Conservation (phyloP, 352 stramenopile genomes). For the Phytopythium delawarense region DNA sequence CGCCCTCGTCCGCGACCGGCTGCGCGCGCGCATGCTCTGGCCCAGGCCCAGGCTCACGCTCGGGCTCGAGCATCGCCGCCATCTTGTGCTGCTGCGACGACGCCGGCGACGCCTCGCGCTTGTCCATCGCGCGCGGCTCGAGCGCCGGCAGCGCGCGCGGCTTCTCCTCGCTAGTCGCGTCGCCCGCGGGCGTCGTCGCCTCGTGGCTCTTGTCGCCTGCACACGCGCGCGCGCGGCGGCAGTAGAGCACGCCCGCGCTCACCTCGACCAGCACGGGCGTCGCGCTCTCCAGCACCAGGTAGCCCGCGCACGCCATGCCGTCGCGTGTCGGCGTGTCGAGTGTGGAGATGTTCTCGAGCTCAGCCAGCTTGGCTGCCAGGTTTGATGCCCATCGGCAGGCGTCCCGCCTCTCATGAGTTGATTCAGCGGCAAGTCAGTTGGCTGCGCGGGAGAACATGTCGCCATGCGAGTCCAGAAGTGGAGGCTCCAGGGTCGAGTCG, state of each 20-base stretch:
- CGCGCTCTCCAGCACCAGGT: constrained; percentile 56
- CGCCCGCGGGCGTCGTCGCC: neutral
- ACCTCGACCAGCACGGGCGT: constrained; percentile 58
- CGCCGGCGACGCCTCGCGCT: constrained; percentile 17
- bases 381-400: neutral
- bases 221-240: constrained; percentile 14
- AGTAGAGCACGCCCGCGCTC: constrained; percentile 45
- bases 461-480: constrained; percentile 3
- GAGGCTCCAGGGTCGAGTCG: neutral
- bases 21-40: constrained; percentile 9
- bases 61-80: constrained; percentile 18
- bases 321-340: neutral
- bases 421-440: neutral
- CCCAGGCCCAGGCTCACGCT: neutral
- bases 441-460: neutral
- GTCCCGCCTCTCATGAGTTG: neutral
- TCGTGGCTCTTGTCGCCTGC: neutral
- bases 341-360: neutral
- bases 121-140: constrained; percentile 38
- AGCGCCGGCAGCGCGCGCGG: constrained; percentile 34
- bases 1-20: constrained; percentile 11
- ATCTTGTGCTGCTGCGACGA: constrained; percentile 22
- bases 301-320: constrained; percentile 62
- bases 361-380: neutral
- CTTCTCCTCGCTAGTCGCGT: neutral